These are phyloP conservation scores for Jacaranda copaia DNA, from an alignment of 257 asterid species.

Conservation along the genomic window DNA sequence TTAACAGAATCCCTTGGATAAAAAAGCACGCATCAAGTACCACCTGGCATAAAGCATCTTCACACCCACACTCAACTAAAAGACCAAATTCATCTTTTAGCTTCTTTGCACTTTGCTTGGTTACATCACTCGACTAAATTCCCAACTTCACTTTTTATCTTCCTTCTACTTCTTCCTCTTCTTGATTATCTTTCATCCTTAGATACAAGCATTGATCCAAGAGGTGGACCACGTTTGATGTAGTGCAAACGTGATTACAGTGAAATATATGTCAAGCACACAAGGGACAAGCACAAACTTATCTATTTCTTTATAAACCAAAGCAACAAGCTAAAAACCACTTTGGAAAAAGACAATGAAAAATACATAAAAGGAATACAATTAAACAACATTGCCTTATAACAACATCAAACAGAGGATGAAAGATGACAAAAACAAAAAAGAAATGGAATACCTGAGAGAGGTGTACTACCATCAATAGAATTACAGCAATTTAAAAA, in stretches of 20 bases:
- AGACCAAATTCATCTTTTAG: not conserved
- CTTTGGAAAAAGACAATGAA: too few species aligned
- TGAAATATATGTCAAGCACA: not conserved
- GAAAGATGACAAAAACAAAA: too few species aligned
- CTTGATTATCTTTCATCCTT: not conserved
- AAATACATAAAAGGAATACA: too few species aligned
- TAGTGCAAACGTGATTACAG: not conserved
- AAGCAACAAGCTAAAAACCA: too few species aligned
- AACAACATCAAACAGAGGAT: too few species aligned
- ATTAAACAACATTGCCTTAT: too few species aligned
- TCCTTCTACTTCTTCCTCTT: not conserved
- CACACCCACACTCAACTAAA: not conserved
- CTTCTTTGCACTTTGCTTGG: not conserved
- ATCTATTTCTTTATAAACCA: too few species aligned
- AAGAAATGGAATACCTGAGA: too few species aligned
- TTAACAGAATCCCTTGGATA: too few species aligned
- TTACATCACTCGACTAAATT: not conserved
- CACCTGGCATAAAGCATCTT: not conserved
- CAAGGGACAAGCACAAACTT: not conserved
- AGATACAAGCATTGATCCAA: not conserved
- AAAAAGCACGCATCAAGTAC: not conserved
- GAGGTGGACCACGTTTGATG: not conserved
- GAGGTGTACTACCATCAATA: too few species aligned
- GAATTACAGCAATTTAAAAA: too few species aligned
- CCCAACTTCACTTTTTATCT: not conserved